Percentiles rank a stretch among this genome's conserved stretches.
phyloP scores from a whole-genome alignment of 2,329 filamentous ascomycete genomes.

The Trichoderma guizhouense region DNA sequence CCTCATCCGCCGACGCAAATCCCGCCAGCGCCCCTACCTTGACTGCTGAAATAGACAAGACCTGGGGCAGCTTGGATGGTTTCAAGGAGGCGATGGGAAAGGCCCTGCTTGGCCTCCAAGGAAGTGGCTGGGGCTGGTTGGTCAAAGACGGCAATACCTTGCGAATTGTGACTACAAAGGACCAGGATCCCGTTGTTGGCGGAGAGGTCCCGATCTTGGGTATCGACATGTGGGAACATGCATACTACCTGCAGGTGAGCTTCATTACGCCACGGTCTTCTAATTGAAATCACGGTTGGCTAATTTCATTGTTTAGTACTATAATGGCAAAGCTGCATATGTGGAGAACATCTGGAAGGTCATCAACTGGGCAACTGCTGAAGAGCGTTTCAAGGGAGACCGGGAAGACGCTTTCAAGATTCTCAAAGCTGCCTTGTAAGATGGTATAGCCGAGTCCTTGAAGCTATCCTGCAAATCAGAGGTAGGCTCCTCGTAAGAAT shows the following conservation, averaged over 20 bases:
- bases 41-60: conserved; percentile 55
- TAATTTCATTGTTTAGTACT: conserved; percentile 52
- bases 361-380: conserved; percentile 72
- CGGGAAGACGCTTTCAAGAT: conserved; percentile 46
- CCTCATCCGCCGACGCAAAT: conserved; percentile 55
- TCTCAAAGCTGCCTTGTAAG: conserved; percentile 40
- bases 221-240: conserved; percentile 92
- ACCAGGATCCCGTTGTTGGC: conserved; percentile 72
- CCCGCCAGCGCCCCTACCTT: conserved; percentile 56
- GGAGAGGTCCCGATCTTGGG: conserved; percentile 69
- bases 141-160: conserved; percentile 62
- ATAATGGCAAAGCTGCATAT: conserved; percentile 72
- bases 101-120: conserved; percentile 68
- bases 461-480: background rate
- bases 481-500: background rate
- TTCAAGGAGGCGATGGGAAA: conserved; percentile 66
- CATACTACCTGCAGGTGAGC: conserved; percentile 77
- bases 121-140: conserved; percentile 87
- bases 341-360: conserved; percentile 75
- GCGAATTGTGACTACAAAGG: conserved; percentile 75
- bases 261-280: no score
- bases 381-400: conserved; percentile 55
- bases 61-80: conserved; percentile 64
- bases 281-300: background rate
- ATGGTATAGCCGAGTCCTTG: background rate